phyloP scores from a whole-genome alignment of 1,284 basidiomycete genomes.

The Naganishia sp. region DNA sequence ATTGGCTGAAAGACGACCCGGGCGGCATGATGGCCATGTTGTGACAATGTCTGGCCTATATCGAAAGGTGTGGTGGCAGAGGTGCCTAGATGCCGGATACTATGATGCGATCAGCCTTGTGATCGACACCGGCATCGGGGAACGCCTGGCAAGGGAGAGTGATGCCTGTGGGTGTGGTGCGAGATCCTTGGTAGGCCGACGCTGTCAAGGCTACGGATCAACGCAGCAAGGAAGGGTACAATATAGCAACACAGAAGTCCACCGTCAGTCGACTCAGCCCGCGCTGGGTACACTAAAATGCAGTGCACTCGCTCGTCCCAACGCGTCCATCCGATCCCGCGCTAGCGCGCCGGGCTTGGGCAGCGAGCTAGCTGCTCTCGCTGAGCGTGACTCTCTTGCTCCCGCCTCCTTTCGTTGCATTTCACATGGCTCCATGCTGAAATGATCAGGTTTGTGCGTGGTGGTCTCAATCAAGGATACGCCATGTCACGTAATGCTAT shows the following conservation, averaged over 20 bases:
- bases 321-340: constrained; percentile 23
- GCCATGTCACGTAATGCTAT: too few species aligned
- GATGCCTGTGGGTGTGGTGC: background rate
- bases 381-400: background rate
- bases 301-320: constrained; percentile 12
- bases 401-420: background rate
- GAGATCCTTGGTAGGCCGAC: too few species aligned
- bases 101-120: constrained; percentile 8
- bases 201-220: too few species aligned
- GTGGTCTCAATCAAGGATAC: too few species aligned
- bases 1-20: constrained; percentile 13
- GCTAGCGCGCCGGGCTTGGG: background rate
- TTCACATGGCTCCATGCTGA: too few species aligned
- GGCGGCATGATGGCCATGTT: constrained; percentile 22
- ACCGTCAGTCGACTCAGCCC: background rate
- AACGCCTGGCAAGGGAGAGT: background rate
- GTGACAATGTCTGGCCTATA: background rate
- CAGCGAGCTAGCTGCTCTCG: too few species aligned
- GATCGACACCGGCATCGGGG: constrained; percentile 2
- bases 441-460: too few species aligned
- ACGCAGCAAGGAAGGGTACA: too few species aligned
- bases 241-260: background rate
- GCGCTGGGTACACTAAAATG: constrained; percentile 1
- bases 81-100: constrained; percentile 9
- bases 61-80: background rate